Base-by-base conservation (phyloP, 768 basidiomycete genomes). In the Calocera cornea region DNA sequence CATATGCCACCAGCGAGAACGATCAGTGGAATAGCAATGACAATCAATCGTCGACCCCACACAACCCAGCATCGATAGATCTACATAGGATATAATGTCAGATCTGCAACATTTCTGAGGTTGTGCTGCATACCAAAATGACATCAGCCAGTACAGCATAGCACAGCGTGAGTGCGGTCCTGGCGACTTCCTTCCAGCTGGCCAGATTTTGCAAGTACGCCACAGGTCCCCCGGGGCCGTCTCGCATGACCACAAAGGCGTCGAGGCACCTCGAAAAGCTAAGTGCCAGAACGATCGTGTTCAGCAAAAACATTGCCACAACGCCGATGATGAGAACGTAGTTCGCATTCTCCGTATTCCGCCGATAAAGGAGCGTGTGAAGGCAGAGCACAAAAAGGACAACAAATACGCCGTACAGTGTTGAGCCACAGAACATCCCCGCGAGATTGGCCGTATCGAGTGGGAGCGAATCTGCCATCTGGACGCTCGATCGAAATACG, bases 91-190 rank as follows among this genome's bases (percentile, higher is more conserved):
- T 24, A 5, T 38, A 7, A 47, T 3, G 44, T 47, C 44, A 47
- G 19, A 19, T 7, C 44, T 8, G 44, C 5, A 19, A 3, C 7
- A 19, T 47, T 47, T 24, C 44, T 19, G 24, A 19, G 40, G 11
- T 19, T 19, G 44, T 24, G 33, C 24, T 29, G 71, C 75, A 12
- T 68, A 78, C 78, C 69, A 78, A 74, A 22, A 79, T 75, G 24
- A 72, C 72, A 66, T 80, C 79, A 22, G 78, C 79, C 0, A 79
- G 71, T 29, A 80, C 70, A 1, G 79, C 79, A 69, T 79, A 79
- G 1, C 72, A 68, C 27, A 77, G 70, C 67, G 77, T 78, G 40
- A 79, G 71, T 12, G 78, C 72, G 64, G 76, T 79, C 36, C 76
- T 77, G 67, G 79, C 76, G 14, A 78, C 70, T 50, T 79, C 76